These are phyloP conservation scores for Brassica balearica DNA, from an alignment of 441 rosid genomes.

Conservation along the genomic window DNA sequence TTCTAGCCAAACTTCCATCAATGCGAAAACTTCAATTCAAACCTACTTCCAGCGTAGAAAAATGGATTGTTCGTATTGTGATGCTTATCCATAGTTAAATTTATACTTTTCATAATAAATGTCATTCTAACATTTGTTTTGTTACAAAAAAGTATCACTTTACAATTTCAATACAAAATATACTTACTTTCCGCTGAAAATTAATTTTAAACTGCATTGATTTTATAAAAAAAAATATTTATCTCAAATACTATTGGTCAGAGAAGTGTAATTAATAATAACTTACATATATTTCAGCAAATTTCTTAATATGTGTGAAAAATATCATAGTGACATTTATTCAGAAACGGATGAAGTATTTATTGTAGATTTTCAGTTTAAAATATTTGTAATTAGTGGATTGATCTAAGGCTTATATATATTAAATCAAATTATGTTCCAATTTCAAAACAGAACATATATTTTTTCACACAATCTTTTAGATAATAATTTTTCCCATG, in stretches of 20 bases:
- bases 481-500: not conserved
- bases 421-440: not conserved
- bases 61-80: not conserved
- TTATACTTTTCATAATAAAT: no score
- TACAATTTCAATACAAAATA: no score
- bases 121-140: no score
- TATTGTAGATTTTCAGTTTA: not conserved
- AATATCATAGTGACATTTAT: no score
- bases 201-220: no score
- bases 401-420: not conserved
- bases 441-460: not conserved
- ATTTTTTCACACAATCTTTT: not conserved
- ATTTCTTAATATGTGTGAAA: no score
- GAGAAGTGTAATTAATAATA: no score
- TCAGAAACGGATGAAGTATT: not conserved
- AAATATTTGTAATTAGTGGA: not conserved
- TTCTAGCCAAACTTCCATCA: slow-evolving; percentile 13
- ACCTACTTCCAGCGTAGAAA: not conserved
- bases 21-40: not conserved
- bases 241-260: no score
- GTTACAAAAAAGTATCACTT: no score
- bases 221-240: no score
- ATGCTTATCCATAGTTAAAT: not conserved
- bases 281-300: no score
- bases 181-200: no score